Conservation (phyloP, 495 filamentous ascomycete species). For the Aspergillus mulundensis region DNA sequence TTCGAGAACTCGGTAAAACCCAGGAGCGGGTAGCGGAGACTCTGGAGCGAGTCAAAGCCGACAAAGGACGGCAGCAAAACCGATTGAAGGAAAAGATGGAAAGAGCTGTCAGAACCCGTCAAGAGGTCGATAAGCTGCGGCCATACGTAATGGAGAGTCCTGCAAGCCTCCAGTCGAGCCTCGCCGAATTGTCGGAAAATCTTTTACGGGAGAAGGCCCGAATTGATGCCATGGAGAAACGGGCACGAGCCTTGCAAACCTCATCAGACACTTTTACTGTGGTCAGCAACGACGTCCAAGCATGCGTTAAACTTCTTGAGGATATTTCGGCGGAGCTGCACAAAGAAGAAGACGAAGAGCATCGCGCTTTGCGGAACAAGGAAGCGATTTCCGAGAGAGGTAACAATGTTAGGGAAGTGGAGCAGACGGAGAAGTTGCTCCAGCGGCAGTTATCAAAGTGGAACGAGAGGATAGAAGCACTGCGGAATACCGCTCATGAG, state of each 20-base stretch:
- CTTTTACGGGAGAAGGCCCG: conserved; percentile 71
- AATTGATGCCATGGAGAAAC: conserved; percentile 81
- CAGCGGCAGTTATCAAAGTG: conserved; percentile 79
- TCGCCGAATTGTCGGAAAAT: conserved; percentile 75
- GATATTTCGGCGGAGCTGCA: conserved; percentile 78
- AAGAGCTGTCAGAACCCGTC: conserved; percentile 49
- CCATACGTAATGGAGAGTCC: conserved; percentile 91
- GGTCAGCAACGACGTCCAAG: conserved; percentile 75
- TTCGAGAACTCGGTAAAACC: conserved; percentile 70
- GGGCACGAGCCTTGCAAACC: conserved; percentile 85
- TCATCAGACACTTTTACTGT: conserved; percentile 83
- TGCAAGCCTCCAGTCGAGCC: conserved; percentile 70
- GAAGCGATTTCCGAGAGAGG: conserved; percentile 84
- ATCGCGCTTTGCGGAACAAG: conserved; percentile 70
- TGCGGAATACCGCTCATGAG: conserved; percentile 70
- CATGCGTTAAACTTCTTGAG: conserved; percentile 81
- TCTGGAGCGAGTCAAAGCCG: conserved; percentile 68
- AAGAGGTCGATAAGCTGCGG: conserved; percentile 81
- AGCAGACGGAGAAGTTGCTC: conserved; percentile 77
- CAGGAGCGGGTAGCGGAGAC: conserved; percentile 76
- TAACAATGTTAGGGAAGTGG: conserved; percentile 85
- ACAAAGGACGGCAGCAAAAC: conserved; percentile 65
- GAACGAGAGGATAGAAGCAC: conserved; percentile 76
- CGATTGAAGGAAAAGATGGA: conserved; percentile 78
- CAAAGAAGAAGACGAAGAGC: conserved; percentile 85